These are phyloP conservation scores for Ophiostoma quercus DNA, from an alignment of 2,329 filamentous ascomycete species.

Conservation along the genomic window DNA sequence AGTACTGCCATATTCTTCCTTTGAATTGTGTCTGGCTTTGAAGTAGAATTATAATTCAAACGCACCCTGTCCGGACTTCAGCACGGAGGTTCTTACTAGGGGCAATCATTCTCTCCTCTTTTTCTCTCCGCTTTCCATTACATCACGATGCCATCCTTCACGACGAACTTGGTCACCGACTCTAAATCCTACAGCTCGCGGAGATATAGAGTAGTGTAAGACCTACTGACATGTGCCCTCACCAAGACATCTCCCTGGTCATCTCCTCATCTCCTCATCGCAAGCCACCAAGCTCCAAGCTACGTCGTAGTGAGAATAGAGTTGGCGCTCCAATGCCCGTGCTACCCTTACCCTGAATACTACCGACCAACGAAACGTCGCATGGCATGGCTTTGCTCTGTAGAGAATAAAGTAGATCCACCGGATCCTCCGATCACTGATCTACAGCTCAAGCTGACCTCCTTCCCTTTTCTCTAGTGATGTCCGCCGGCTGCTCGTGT, in stretches of 20 bases:
- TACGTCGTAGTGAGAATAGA: conserved; percentile 7
- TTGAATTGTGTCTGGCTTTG: not conserved
- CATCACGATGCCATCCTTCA: not conserved
- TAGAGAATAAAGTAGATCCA: not conserved
- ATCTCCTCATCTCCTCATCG: not conserved
- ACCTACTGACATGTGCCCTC: not conserved
- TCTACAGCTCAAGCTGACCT: not conserved
- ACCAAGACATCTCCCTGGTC: not conserved
- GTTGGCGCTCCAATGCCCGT: not conserved
- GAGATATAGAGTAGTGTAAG: not conserved
- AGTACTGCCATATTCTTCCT: too few relatives aligned
- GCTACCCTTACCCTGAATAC: conserved; percentile 8
- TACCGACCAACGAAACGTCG: conserved; percentile 7
- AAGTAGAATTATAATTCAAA: too few relatives aligned
- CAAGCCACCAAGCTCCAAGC: not conserved
- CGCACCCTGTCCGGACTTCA: not conserved
- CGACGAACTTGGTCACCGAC: not conserved
- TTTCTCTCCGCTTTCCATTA: not conserved
- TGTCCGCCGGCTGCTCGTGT: not conserved
- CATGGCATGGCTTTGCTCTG: not conserved
- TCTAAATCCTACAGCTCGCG: not conserved
- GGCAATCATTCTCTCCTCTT: not conserved
- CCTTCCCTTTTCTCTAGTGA: not conserved
- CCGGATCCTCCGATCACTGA: not conserved
- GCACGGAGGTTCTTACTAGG: not conserved